Evolutionary conservation across 1,139 yeast species (phyloP), one percentile per base, ranked within the genome.

Genomic region (Candida freyschussii): DNA sequence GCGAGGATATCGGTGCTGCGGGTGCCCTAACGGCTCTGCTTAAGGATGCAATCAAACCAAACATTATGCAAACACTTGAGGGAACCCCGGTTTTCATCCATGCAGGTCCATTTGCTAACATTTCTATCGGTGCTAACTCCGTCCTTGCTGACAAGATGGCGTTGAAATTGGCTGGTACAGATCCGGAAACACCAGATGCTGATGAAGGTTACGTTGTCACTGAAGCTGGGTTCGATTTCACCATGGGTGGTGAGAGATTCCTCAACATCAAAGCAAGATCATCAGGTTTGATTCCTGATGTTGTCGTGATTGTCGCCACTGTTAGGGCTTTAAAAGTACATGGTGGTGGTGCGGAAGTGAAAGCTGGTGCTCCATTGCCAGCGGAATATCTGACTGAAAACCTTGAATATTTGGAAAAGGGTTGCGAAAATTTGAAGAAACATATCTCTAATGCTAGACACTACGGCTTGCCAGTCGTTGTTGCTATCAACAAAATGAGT

Each of bases 261-360:
- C 74, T 79, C 61, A 78, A 81, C 59, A 81, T 82, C 55, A 82
- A 82, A 61, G 79, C 89, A 52, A 74, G 91, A 59, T 67, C 86
- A 7, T 77, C 85, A 26, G 89, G 86, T 2, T 63, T 76, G 43
- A 65, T 67, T 40, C 93, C 93, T 17, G 78, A 81, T 54, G 73
- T 78, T 22, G 84, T 81, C 33, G 87, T 82, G 21, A 65, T 82
- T 40, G 93, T 82, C 39, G 87, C 93, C 22, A 82, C 93, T 24
- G 73, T 82, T 4, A 68, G 91, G 56, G 93, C 91, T 7, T 67
- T 82, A 60, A 82, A 82, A 57, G 42, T 38, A 11, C 98, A 91
- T 60, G 98, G 98, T 48, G 98, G 97, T 56, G 98, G 96, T 43
- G 95, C 97, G 24, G 96, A 86, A 53, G 97, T 91, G 46, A 85